Evolutionary conservation across 2,329 filamentous ascomycete genomes (phyloP).

Genomic region (Exophiala phaeomuriformis): DNA sequence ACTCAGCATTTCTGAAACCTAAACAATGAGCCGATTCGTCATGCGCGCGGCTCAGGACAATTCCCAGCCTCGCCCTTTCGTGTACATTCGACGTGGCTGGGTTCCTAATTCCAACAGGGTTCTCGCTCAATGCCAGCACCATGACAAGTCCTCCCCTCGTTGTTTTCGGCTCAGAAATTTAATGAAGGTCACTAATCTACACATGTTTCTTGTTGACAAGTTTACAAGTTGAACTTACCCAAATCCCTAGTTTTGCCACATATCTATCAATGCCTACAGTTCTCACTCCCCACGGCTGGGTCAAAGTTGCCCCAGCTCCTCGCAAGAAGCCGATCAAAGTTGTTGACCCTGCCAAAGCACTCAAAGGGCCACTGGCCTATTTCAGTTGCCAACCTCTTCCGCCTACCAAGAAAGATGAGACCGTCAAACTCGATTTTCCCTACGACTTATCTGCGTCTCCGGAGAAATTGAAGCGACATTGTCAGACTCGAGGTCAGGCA

Average conservation of each 20-base stretch:
- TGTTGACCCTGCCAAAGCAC: constrained; percentile 6
- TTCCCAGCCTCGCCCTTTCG: neutral
- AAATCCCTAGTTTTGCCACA: neutral
- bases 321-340: constrained; percentile 5
- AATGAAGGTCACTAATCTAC: no score
- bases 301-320: constrained; percentile 17
- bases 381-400: constrained; percentile 17
- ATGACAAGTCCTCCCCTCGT: neutral
- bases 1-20: no score
- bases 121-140: neutral
- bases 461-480: constrained; percentile 12
- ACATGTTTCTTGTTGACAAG: no score
- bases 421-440: constrained; percentile 5
- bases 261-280: constrained; percentile 15
- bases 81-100: neutral
- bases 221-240: neutral
- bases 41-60: neutral
- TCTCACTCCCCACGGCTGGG: constrained; percentile 22
- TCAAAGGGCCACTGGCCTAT: constrained; percentile 18
- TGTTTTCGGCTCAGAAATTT: no score
- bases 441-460: constrained; percentile 17
- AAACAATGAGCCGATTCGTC: neutral
- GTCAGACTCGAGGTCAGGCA: neutral
- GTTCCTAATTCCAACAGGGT: neutral
- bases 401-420: constrained; percentile 1